Percentiles rank a stretch among this genome's conserved stretches.
phyloP scores from a whole-genome alignment of 2,329 filamentous ascomycete species.

The Fusarium miscanthi region DNA sequence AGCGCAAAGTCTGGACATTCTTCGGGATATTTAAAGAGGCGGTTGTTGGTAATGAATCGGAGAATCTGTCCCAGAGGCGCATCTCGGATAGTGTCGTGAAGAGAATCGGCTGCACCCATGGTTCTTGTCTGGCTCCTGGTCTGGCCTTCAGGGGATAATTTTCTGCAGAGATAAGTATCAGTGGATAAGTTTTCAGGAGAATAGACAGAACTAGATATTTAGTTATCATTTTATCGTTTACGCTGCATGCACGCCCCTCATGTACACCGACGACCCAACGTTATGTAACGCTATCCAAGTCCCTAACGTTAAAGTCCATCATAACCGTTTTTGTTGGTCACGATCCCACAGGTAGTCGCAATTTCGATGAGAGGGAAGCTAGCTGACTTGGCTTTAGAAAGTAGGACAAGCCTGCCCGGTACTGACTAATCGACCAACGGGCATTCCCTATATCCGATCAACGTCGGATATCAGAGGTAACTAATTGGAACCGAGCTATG shows the following conservation, averaged over 20 bases:
- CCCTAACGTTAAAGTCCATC: not conserved
- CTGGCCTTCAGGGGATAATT: accelerated
- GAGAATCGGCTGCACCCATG: not conserved
- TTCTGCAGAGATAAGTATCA: accelerated
- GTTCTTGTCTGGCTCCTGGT: accelerated
- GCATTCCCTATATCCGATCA: not conserved
- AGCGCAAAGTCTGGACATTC: slow-evolving; percentile 65
- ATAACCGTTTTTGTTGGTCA: accelerated
- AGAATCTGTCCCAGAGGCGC: slow-evolving; percentile 68
- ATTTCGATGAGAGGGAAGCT: accelerated
- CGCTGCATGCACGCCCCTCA: accelerated
- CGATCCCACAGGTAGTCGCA: accelerated
- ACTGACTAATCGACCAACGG: not conserved
- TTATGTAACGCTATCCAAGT: too few species aligned
- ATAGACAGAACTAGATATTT: accelerated
- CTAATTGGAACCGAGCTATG: too few species aligned
- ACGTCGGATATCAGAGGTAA: not conserved
- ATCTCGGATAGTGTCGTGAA: slow-evolving; percentile 57
- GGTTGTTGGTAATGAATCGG: slow-evolving; percentile 63
- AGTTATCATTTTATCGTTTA: accelerated
- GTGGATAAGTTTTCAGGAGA: accelerated
- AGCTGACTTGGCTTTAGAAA: accelerated
- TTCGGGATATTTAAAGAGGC: slow-evolving; percentile 67
- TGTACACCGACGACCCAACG: accelerated
- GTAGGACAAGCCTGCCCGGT: not conserved